phyloP scores from a whole-genome alignment of 305 asterid genomes.

The Fraxinus sp. region DNA sequence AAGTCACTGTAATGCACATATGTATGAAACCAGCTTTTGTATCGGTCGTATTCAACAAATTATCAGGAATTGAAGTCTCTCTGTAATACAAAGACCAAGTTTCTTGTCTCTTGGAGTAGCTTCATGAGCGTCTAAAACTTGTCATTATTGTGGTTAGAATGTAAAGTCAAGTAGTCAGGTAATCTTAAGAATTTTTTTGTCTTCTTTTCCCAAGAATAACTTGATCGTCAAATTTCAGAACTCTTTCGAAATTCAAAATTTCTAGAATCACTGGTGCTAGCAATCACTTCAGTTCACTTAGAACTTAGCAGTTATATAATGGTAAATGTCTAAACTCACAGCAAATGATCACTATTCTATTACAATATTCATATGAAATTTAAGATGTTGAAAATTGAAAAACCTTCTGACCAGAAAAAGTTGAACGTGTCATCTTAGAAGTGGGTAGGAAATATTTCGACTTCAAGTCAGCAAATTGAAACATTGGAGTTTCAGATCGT shows the following conservation, averaged over 20 bases:
- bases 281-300: not conserved
- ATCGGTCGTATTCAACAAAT: not conserved
- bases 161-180: not conserved
- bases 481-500: not conserved
- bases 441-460: not conserved
- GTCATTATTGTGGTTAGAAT: not conserved
- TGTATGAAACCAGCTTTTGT: not conserved
- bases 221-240: not conserved
- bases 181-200: not conserved
- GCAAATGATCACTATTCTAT: not conserved
- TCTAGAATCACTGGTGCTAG: not conserved
- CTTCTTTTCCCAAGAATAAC: not conserved
- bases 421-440: not conserved
- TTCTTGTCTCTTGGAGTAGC: constrained; percentile 2
- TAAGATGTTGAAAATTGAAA: not conserved
- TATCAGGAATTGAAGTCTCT: not conserved
- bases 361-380: not conserved
- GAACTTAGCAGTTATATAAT: not conserved
- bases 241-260: not conserved
- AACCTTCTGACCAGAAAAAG: not conserved
- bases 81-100: not conserved
- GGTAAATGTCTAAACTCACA: not conserved
- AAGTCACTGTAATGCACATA: not conserved
- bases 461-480: not conserved
- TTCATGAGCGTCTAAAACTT: not conserved